Conservation (phyloP, 805 yeast genomes). For the Spathaspora arborariae region DNA sequence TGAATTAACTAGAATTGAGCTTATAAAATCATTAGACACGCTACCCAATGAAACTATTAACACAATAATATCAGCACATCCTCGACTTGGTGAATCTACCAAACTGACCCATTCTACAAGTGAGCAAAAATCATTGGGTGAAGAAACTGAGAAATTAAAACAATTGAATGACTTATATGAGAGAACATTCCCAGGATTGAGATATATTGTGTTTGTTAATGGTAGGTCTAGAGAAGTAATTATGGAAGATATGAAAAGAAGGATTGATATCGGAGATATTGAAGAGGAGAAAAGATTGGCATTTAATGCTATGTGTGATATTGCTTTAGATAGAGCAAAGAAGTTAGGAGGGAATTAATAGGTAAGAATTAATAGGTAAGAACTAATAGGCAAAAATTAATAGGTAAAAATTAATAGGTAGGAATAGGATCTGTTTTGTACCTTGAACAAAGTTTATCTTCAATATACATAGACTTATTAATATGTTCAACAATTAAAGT, state of each 20-base stretch:
- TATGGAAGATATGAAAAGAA: conserved; percentile 55
- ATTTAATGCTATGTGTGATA: conserved; percentile 86
- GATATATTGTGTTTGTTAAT: conserved; percentile 87
- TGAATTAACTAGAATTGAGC: conserved; percentile 37
- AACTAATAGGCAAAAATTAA: no score
- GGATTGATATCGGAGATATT: conserved; percentile 57
- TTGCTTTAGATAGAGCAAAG: conserved; percentile 73
- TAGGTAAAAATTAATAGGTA: no score
- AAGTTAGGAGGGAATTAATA: conserved; percentile 33
- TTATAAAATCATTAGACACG: conserved; percentile 29
- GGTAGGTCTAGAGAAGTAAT: conserved; percentile 68
- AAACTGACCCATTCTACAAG: conserved; percentile 57
- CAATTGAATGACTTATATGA: conserved; percentile 64
- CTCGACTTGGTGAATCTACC: conserved; percentile 71
- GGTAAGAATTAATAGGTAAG: no score
- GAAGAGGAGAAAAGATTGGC: conserved; percentile 60
- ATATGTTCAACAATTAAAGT: no score
- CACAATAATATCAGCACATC: conserved; percentile 84
- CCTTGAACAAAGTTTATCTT: no score
- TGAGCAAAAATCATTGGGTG: conserved; percentile 67
- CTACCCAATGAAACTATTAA: conserved; percentile 24
- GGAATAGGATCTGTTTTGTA: no score
- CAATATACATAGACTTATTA: no score
- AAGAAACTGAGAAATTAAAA: conserved; percentile 48
- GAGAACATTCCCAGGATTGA: conserved; percentile 55